Conservation (phyloP, 192 early-diverging fungal species). For the Rhizophlyctis rosea region DNA sequence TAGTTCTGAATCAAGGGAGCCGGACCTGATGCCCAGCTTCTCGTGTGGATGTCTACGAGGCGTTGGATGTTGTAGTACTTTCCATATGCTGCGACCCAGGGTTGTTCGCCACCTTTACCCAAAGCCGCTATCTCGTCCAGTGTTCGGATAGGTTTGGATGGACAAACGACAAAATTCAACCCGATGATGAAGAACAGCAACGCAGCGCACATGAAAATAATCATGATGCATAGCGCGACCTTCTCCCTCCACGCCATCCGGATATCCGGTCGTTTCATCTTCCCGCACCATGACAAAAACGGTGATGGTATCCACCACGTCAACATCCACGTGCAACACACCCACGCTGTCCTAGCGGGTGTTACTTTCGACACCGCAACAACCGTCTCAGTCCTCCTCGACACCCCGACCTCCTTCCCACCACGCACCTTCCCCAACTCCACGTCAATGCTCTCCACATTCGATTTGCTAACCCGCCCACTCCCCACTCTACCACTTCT, state of each 20-base stretch:
- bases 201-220: conserved; percentile 62
- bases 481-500: no score
- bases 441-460: no score
- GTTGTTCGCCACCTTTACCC: conserved; percentile 3
- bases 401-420: neutral
- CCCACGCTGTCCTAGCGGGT: conserved; percentile 53
- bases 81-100: conserved; percentile 28
- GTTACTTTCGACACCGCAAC: conserved; percentile 23
- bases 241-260: conserved; percentile 93
- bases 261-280: conserved; percentile 76
- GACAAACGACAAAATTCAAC: conserved; percentile 71
- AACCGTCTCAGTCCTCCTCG: neutral
- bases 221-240: conserved; percentile 64
- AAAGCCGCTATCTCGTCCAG: conserved; percentile 3
- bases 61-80: conserved; percentile 24
- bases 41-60: conserved; percentile 13
- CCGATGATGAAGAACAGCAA: conserved; percentile 80
- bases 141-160: conserved; percentile 44
- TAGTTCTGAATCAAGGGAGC: conserved; percentile 18
- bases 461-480: no score
- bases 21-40: conserved; percentile 12
- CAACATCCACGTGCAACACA: conserved; percentile 61
- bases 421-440: conserved; percentile 33
- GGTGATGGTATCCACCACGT: conserved; percentile 74
- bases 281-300: conserved; percentile 42